phyloP scores from a whole-genome alignment of 2,329 filamentous ascomycete genomes.

The Penicillium sp. region DNA sequence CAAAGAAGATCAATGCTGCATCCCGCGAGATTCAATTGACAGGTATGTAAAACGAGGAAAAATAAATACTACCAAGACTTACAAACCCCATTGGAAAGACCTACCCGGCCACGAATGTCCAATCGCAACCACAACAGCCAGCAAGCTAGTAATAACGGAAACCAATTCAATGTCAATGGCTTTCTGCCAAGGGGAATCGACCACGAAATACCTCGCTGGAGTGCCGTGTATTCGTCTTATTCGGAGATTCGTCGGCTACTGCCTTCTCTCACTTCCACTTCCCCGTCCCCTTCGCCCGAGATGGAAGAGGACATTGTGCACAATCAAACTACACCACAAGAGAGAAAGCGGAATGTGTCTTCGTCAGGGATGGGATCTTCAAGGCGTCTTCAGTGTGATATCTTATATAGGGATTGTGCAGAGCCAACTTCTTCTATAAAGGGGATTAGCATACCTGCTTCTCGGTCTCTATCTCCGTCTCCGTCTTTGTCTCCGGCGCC shows the following conservation, averaged over 20 bases:
- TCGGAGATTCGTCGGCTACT: slow-evolving; percentile 3
- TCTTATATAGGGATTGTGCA: not conserved
- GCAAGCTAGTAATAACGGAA: not conserved
- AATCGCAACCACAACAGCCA: not conserved
- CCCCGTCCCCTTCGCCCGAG: not conserved
- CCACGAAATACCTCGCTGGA: slow-evolving; percentile 7
- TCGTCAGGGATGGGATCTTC: not conserved
- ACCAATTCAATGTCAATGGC: not conserved
- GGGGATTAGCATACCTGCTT: not conserved
- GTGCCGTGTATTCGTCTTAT: slow-evolving; percentile 1
- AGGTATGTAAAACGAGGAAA: not conserved
- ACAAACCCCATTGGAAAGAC: not conserved
- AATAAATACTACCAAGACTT: not conserved
- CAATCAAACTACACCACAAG: not conserved
- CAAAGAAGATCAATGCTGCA: slow-evolving; percentile 1
- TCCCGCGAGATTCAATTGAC: slow-evolving; percentile 3
- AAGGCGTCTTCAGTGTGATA: not conserved
- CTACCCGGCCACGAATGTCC: not conserved
- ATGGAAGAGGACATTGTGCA: not conserved
- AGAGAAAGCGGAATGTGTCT: not conserved
- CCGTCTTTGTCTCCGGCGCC: not conserved
- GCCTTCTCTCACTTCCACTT: not conserved
- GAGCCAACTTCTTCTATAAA: not conserved
- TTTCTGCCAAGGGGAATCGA: not conserved
- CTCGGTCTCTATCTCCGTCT: not conserved